Base-by-base conservation (phyloP, 345 rosid genomes). In the Orychophragmus violaceus region DNA sequence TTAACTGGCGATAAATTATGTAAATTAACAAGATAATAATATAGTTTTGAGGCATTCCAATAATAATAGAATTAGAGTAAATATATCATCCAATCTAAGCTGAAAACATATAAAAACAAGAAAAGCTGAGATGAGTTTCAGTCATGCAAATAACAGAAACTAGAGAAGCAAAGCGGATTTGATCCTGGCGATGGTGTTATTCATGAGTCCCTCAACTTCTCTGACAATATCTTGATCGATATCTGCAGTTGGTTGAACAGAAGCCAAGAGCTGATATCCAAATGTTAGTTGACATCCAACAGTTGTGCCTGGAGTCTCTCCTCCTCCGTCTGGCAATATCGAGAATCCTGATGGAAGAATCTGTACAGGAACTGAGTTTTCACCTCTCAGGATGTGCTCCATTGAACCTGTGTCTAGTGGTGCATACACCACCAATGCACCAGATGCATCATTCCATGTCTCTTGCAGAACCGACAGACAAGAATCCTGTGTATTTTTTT, bases 11-110 rank as follows among this genome's bases (percentile, higher is more conserved):
- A 23, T 32, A 21, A 7, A 66, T 94, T 52, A 91, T 74, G 46
- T 92, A 90, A 78, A 90, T 88, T 64, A 97, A 94, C 51, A 9
- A 17, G n/a, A n/a, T n/a, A n/a, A n/a, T n/a, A n/a, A n/a, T n/a
- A n/a, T n/a, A n/a, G n/a, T n/a, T n/a, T n/a, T n/a, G n/a, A n/a
- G n/a, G n/a, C n/a, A n/a, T n/a, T n/a, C n/a, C n/a, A n/a, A n/a
- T n/a, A n/a, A n/a, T n/a, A n/a, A n/a, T n/a, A 21, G 5, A 10
- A 48, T 4, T 21, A 3, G 24, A 48, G 14, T 18, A 12, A 1
- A 12, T 13, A 41, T 41, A 41, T 41, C 9, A 41, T 41, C 46
- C 19, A 8, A 3, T 16, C 14, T n/a, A 14, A n/a, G 19, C 46
- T 42, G 22, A 19, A 46, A 46, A 46, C 25, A 46, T 22, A 11